These are phyloP conservation scores for Dendrothele bispora DNA, from an alignment of 768 basidiomycete genomes.

Conservation along the genomic window DNA sequence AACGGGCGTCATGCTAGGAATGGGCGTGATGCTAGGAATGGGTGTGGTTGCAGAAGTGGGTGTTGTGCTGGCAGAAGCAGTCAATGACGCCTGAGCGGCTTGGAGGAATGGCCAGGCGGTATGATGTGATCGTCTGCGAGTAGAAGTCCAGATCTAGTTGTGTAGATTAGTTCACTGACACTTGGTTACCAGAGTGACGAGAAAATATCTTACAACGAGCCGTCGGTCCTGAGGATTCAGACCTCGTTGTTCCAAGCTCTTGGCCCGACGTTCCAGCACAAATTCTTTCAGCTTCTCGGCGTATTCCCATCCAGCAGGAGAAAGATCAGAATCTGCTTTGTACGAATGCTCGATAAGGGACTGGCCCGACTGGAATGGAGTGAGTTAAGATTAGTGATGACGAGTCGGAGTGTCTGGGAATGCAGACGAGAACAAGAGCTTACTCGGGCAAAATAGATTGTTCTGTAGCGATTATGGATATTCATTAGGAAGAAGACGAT, in stretches of 20 bases:
- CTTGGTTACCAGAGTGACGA: neutral
- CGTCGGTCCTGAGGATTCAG: conserved; percentile 58
- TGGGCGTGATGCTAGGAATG: conserved; percentile 1
- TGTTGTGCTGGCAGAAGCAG: conserved; percentile 7
- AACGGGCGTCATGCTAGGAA: conserved; percentile 7
- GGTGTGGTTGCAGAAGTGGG: conserved; percentile 5
- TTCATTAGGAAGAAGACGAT: conserved; percentile 99
- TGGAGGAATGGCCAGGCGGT: conserved; percentile 93
- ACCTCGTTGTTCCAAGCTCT: conserved; percentile 72
- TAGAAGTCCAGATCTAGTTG: conserved; percentile 92
- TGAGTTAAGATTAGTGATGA: conserved; percentile 4
- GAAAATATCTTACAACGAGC: conserved; percentile 55
- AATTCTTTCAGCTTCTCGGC: conserved; percentile 88
- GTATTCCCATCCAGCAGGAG: conserved; percentile 94
- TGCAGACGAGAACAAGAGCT: conserved; percentile 23
- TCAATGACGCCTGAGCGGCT: conserved; percentile 25
- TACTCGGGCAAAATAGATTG: conserved; percentile 96
- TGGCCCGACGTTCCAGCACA: conserved; percentile 79
- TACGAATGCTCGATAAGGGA: conserved; percentile 98
- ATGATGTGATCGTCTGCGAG: conserved; percentile 88
- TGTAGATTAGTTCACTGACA: neutral
- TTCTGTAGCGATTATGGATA: conserved; percentile 90
- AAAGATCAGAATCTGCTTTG: conserved; percentile 97
- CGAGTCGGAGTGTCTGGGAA: neutral
- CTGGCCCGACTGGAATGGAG: conserved; percentile 78